Evolutionary conservation across 208 protist genomes (phyloP), one percentile per base, ranked within the genome.

Genomic region (Crithidia expoeki): DNA sequence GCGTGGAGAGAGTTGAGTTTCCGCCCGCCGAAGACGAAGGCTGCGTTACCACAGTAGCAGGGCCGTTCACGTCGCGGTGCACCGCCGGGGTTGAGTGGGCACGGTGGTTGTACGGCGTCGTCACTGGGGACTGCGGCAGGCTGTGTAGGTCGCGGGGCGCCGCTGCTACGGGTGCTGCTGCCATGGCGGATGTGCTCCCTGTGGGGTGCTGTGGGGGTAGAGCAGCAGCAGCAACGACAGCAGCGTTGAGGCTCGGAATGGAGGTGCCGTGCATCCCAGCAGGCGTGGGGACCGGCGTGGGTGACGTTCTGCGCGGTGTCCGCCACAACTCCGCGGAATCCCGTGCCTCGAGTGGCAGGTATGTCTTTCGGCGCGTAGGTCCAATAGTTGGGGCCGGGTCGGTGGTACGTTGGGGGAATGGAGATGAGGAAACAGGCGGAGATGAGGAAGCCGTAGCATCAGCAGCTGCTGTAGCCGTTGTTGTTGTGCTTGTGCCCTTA

Each of bases 381-480:
- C 61, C 61, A 25, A 67, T 67, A 14, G 46, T 67, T 2, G 61
- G 61, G 16, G 61, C 49, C 0, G 61, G 61, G 25, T 67, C 61
- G 0, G 61, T 28, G 0, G 33, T 30, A 9, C 61, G 47, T 11
- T 47, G 61, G 42, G 33, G 9, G 14, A 34, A 30, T 10, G 47
- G 27, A 2, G 32, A 3, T 4, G 46, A 2, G 0, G 23, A 17
- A 11, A 46, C 7, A 0, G 46, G 16, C 56, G 36, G 42, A 9
- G 14, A 9, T 17, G 42, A 47, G 10, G 36, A 12, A 6, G 36
- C 6, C 36, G 12, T 12, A 6, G 36, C n/a, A n/a, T n/a, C n/a
- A n/a, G n/a, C n/a, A n/a, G n/a, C n/a, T n/a, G n/a, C n/a, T n/a
- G n/a, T n/a, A n/a, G n/a, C n/a, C n/a, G n/a, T n/a, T n/a, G n/a